Base-by-base conservation (phyloP, 2,329 filamentous ascomycete genomes). In the Eutypella sp. region DNA sequence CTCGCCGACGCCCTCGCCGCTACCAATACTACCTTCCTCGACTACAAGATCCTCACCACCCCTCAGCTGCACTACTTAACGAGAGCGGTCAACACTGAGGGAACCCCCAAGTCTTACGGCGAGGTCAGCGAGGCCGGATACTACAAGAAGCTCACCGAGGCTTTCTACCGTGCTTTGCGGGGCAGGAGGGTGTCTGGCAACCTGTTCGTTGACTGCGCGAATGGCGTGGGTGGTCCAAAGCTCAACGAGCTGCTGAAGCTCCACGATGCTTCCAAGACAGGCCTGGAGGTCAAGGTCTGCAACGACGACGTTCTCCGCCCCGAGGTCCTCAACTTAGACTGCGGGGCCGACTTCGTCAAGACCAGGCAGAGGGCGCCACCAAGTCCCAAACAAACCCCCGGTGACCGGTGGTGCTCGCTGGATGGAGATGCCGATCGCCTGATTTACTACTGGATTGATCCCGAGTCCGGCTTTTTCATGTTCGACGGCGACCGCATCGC, bases 1-100 rank as follows among this genome's bases (percentile, higher is more conserved):
- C 79, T 97, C 41, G 79, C 84, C 48, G 86, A 89, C 61, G 89
- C 89, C 16, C 75, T 97, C 53, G 82, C 85, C 49, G 88, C 88
- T 42, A 85, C 86, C 40, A 79, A 80, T 46, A 82, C 85, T 45
- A 81, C 89, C 49, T 85, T 81, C 62, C 82, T 82, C 61, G 92
- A 97, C 73, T 92, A 84, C 72, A 93, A 92, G 69, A 84, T 91
- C 64, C 76, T 96, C 60, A 97, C 93, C 11, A 99, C 93, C 3
- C 93, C 93, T n/a, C 93, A 97, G 71, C 79, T 99, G 47, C 93
- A 99, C 73, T 99, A 99, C 70, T 77, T 97, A 53, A 92, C 92
- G 25, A 88, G 93, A 54, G 95, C 91, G 67, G 81, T 90, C 70
- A 99, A 99, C 72, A 97, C 92, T 1, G 80, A 93, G 59, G 88